These are phyloP conservation scores for Fusarium scirpi DNA, from an alignment of 2,329 filamentous ascomycete species.

Conservation along the genomic window DNA sequence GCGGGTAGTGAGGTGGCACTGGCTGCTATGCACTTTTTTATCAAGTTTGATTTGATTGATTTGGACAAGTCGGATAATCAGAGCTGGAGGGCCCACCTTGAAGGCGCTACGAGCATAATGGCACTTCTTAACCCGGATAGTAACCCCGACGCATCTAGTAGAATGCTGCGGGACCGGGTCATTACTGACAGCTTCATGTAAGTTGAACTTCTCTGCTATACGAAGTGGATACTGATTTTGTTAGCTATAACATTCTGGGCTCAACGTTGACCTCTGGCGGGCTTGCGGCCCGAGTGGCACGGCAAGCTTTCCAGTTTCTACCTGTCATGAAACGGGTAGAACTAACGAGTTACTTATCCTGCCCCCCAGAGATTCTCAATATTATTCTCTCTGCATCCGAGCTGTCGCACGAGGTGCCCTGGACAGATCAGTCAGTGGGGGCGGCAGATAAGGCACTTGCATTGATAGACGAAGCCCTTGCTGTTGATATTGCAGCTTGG, in stretches of 20 bases:
- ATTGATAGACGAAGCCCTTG: conserved; percentile 57
- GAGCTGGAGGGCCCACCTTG: conserved; percentile 61
- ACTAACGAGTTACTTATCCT: conserved; percentile 58
- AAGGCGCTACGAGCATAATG: conserved; percentile 59
- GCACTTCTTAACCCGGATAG: conserved; percentile 51
- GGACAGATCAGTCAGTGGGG: conserved; percentile 49
- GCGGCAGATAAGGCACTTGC: conserved; percentile 54
- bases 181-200: conserved; percentile 63
- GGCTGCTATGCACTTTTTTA: conserved; percentile 63
- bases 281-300: conserved; percentile 55
- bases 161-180: conserved; percentile 58
- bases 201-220: conserved; percentile 39
- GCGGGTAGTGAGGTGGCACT: conserved; percentile 61
- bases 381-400: conserved; percentile 60
- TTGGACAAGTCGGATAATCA: conserved; percentile 56
- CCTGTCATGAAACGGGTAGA: conserved; percentile 58
- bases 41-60: conserved; percentile 65
- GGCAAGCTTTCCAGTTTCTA: conserved; percentile 55
- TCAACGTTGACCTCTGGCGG: conserved; percentile 54
- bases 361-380: conserved; percentile 58
- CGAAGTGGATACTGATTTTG: conserved; percentile 23
- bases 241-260: conserved; percentile 57
- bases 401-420: conserved; percentile 55
- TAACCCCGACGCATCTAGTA: conserved; percentile 48
- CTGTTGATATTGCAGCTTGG: conserved; percentile 59